Conservation (phyloP, 1,139 yeast genomes). For the Zhuliangozyma parablackwelliae region DNA sequence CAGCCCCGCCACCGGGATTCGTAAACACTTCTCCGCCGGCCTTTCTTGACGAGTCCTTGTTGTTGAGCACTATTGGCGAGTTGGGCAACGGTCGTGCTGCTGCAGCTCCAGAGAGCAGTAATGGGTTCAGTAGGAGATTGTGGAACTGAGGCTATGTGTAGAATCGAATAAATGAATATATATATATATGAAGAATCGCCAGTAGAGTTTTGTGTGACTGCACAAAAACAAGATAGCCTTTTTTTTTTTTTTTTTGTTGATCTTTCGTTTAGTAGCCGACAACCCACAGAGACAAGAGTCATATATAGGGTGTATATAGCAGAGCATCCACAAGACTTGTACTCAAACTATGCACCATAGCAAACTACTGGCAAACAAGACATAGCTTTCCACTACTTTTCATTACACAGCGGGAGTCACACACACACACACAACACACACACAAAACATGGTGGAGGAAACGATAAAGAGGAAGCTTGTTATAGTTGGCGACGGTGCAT, state of each 20-base stretch:
- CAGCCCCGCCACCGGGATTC: slow-evolving; percentile 7
- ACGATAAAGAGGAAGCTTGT: slow-evolving; percentile 69
- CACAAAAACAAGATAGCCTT: not conserved
- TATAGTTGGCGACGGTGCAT: slow-evolving; percentile 93
- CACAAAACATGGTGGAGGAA: slow-evolving; percentile 1
- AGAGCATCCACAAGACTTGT: no score
- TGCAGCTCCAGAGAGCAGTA: not conserved
- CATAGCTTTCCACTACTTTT: no score
- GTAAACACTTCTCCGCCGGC: slow-evolving; percentile 9
- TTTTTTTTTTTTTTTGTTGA: no score
- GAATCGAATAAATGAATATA: no score
- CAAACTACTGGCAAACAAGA: no score
- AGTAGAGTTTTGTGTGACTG: not conserved
- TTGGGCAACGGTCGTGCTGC: slow-evolving; percentile 4
- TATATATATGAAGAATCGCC: not conserved
- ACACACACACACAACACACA: no score
- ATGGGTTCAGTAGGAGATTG: slow-evolving; percentile 12
- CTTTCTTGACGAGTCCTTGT: slow-evolving; percentile 8
- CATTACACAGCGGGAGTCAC: no score
- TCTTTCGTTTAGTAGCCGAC: no score
- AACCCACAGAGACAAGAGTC: no score
- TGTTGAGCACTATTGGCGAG: slow-evolving; percentile 11
- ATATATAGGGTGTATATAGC: no score
- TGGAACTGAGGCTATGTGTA: slow-evolving; percentile 11
- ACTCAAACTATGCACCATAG: no score